Base-by-base conservation (phyloP, 2,329 filamentous ascomycete species). In the Colletotrichum gigasporum region DNA sequence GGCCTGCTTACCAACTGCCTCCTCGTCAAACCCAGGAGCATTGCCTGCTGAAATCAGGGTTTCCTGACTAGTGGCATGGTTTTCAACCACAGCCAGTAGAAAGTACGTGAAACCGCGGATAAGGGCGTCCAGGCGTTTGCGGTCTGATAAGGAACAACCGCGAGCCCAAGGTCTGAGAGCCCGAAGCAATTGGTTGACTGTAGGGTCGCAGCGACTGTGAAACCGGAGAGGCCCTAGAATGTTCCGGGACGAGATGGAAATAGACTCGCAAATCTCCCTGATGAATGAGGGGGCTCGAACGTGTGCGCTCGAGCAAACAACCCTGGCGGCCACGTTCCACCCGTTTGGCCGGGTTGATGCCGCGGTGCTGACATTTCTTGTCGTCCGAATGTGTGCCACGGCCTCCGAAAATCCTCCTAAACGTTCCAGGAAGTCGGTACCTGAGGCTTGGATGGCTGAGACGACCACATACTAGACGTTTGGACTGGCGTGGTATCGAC, bases 221-320 rank as follows among this genome's bases (percentile, higher is more conserved):
- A 57, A 58, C 59, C 59, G 51, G 51, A 57, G n/a, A 51, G 32
- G 44, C 44, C 45, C 39, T 52, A 47, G 51, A 53, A 58, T 32
- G 32, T 63, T 58, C 63, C 45, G 28, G 41, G 44, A 53, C 14
- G 32, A 47, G 32, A 30, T 42, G 61, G 22, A 55, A 55, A 55
- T 44, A 54, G 48, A 61, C 32, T 32, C 24, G 45, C 12, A 24
- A 24, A 35, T 22, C 32, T 10, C 8, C n/a, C 42, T 42, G 30
- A 16, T 45, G 51, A 28, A 41, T 39, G 12, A 9, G 24, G 50
- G 32, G 18, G 22, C 24, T 22, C 30, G 37, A 34, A 28, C 22
- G 37, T 45, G 47, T 22, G 35, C 45, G 11, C 45, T 59, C 39
- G 45, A 63, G 54, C 37, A 54, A 35, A 30, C 34, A 16, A 37